phyloP scores from a whole-genome alignment of 2,329 filamentous ascomycete genomes.

The Clathrospora elynae region DNA sequence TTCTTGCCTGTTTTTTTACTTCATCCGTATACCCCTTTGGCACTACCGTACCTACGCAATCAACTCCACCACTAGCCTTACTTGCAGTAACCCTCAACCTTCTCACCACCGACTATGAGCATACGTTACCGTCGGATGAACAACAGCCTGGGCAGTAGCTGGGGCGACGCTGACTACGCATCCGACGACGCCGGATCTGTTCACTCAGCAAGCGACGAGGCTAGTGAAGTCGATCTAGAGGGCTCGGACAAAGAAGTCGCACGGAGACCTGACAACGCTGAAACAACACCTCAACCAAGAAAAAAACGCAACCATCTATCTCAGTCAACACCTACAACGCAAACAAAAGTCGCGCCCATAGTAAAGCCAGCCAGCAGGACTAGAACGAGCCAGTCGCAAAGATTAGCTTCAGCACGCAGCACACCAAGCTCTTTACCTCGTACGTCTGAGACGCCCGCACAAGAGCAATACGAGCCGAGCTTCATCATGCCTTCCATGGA shows the following conservation, averaged over 20 bases:
- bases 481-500: constrained; percentile 51
- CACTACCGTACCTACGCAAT: no score
- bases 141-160: constrained; percentile 42
- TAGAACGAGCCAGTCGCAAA: constrained; percentile 20
- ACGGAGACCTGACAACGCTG: constrained; percentile 17
- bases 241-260: constrained; percentile 25
- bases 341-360: constrained; percentile 13
- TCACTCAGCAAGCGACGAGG: constrained; percentile 30
- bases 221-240: constrained; percentile 35
- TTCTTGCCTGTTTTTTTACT: neutral
- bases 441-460: constrained; percentile 15
- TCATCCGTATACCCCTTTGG: neutral
- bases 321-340: constrained; percentile 14
- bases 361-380: constrained; percentile 17
- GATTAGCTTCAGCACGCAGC: constrained; percentile 6
- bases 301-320: constrained; percentile 20
- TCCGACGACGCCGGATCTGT: constrained; percentile 35
- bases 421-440: constrained; percentile 19
- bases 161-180: constrained; percentile 40
- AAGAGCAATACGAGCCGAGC: constrained; percentile 43
- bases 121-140: constrained; percentile 23
- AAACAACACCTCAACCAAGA: constrained; percentile 23
- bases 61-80: no score
- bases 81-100: neutral
- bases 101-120: constrained; percentile 18